Percentiles rank a stretch among this genome's conserved stretches.
Conservation (phyloP, 768 basidiomycete species). For the Mycena latifolia region DNA sequence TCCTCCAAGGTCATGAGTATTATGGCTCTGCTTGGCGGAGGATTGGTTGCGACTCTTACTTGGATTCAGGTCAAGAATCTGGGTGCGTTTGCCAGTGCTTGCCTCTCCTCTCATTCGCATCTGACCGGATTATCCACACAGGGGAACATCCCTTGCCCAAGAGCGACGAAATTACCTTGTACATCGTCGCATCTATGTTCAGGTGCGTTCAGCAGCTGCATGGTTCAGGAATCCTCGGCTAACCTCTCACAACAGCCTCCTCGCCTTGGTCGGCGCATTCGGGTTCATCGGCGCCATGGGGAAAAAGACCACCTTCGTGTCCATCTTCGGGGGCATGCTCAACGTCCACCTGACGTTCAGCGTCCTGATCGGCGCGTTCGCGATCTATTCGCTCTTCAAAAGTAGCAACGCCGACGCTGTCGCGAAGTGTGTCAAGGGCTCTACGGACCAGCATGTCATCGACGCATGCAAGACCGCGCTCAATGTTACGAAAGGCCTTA, state of each 20-base stretch:
- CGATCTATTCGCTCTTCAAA: constrained; percentile 62
- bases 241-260: constrained; percentile 46
- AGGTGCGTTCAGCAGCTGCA: too few species aligned
- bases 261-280: constrained; percentile 61
- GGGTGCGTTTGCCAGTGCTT: constrained; percentile 51
- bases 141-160: constrained; percentile 50
- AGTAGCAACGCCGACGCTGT: constrained; percentile 51
- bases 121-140: constrained; percentile 24
- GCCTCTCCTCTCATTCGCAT: constrained; percentile 7
- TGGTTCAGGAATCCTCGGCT: too few species aligned
- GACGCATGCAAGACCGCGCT: constrained; percentile 58
- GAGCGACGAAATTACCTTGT: constrained; percentile 57
- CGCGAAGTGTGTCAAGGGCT: constrained; percentile 52
- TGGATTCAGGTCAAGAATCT: constrained; percentile 61
- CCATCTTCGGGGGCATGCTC: constrained; percentile 57
- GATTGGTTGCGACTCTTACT: constrained; percentile 56
- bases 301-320: constrained; percentile 56
- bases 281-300: constrained; percentile 60
- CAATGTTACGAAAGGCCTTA: constrained; percentile 55
- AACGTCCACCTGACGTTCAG: constrained; percentile 59
- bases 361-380: constrained; percentile 61
- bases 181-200: constrained; percentile 58
- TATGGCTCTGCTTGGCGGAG: constrained; percentile 56
- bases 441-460: constrained; percentile 42
- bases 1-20: constrained; percentile 55